Conservation (phyloP, 441 rosid genomes). For the Corymbia calophylla region DNA sequence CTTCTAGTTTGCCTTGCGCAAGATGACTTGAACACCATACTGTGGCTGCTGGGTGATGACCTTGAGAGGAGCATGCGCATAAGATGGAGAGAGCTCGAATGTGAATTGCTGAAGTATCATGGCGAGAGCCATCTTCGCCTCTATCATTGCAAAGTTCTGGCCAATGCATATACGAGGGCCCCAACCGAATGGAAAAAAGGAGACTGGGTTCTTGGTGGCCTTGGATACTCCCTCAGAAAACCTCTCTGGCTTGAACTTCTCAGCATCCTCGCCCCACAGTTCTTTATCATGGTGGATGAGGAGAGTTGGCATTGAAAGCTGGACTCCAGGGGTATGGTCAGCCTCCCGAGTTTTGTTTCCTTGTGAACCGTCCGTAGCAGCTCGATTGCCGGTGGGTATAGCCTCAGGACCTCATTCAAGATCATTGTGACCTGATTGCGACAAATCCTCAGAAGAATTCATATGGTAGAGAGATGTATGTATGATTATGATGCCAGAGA, state of each 20-base stretch:
- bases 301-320: neutral
- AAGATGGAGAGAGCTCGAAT: neutral
- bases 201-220: neutral
- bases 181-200: constrained; percentile 1
- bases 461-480: too few relatives aligned
- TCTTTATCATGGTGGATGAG: neutral
- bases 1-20: neutral
- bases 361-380: neutral
- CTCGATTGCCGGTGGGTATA: neutral
- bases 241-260: neutral
- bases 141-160: neutral
- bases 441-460: too few relatives aligned
- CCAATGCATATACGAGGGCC: constrained; percentile 2
- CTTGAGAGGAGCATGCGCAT: neutral
- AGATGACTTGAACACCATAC: neutral
- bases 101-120: neutral
- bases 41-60: neutral
- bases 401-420: neutral
- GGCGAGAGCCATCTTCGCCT: neutral
- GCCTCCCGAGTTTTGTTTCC: neutral
- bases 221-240: neutral
- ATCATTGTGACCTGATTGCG: neutral
- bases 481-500: too few relatives aligned
- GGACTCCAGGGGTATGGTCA: neutral
- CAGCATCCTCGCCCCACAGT: neutral